These are phyloP conservation scores for Miamiensis avidus DNA, from an alignment of 169 alveolate genomes.

Conservation along the genomic window DNA sequence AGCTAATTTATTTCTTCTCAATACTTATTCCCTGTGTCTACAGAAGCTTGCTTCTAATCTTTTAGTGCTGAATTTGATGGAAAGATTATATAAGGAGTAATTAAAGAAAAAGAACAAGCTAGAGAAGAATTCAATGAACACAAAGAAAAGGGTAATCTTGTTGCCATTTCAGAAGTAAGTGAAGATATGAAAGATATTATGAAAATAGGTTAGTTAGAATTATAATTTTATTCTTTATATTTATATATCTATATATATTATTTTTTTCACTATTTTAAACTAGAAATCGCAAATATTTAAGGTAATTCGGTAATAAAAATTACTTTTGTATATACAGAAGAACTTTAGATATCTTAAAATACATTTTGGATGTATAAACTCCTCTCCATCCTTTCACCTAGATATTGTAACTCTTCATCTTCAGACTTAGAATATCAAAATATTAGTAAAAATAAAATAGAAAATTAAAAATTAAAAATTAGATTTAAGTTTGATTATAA, in stretches of 20 bases:
- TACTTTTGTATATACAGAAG: no score
- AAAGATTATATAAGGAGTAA: not conserved
- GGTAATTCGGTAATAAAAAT: no score
- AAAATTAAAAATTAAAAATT: no score
- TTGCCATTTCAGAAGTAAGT: no score
- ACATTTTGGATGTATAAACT: no score
- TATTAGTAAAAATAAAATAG: no score
- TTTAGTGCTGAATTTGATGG: not conserved
- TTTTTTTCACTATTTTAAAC: not conserved
- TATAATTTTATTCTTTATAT: not conserved
- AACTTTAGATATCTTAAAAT: no score
- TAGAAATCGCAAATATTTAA: not conserved
- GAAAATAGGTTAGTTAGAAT: not conserved
- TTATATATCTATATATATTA: not conserved
- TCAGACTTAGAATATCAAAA: no score
- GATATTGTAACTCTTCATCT: no score
- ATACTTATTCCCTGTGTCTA: not conserved
- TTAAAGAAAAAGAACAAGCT: not conserved
- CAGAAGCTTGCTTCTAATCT: not conserved
- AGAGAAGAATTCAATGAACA: not conserved
- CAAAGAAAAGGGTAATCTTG: slow-evolving; percentile 1
- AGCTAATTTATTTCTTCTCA: no score
- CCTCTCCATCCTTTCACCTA: no score
- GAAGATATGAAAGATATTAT: not conserved
- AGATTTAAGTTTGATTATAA: no score